Conservation (phyloP, 2,329 filamentous ascomycete genomes). For the Rhynchosporium agropyri region DNA sequence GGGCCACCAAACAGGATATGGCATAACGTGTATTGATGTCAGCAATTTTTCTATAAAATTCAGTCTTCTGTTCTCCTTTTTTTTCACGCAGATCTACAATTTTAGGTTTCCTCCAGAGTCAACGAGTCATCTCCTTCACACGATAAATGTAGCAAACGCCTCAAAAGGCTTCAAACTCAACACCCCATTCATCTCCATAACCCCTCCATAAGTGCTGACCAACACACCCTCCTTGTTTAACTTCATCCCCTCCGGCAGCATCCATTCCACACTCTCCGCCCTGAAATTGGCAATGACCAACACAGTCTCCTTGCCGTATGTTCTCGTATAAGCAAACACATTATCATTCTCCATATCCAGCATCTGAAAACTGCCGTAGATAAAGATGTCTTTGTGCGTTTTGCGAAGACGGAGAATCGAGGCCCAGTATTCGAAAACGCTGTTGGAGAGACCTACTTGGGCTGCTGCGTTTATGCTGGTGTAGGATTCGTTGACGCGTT, state of each 20-base stretch:
- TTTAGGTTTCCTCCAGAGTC: background rate
- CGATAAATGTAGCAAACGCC: conserved; percentile 15
- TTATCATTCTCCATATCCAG: conserved; percentile 53
- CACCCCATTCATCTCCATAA: conserved; percentile 10
- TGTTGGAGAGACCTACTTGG: conserved; percentile 52
- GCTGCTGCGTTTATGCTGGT: conserved; percentile 61
- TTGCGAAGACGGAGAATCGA: conserved; percentile 62
- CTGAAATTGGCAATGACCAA: conserved; percentile 34
- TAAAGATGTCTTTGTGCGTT: conserved; percentile 61
- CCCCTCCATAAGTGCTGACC: conserved; percentile 13
- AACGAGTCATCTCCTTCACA: background rate
- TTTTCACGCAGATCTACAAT: background rate
- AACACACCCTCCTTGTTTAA: conserved; percentile 3
- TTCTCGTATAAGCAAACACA: conserved; percentile 56
- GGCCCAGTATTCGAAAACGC: conserved; percentile 64
- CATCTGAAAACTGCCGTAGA: conserved; percentile 67
- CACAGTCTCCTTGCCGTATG: conserved; percentile 27
- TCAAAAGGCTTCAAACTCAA: conserved; percentile 18
- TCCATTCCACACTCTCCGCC: conserved; percentile 29
- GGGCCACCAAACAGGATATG: no score
- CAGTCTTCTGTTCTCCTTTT: background rate
- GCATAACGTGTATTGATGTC: no score
- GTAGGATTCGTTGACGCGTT: conserved; percentile 68
- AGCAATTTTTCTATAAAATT: no score
- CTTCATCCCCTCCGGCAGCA: conserved; percentile 16